Base-by-base conservation (phyloP, 371 early-diverging fungal genomes). In the Ordospora colligata region DNA sequence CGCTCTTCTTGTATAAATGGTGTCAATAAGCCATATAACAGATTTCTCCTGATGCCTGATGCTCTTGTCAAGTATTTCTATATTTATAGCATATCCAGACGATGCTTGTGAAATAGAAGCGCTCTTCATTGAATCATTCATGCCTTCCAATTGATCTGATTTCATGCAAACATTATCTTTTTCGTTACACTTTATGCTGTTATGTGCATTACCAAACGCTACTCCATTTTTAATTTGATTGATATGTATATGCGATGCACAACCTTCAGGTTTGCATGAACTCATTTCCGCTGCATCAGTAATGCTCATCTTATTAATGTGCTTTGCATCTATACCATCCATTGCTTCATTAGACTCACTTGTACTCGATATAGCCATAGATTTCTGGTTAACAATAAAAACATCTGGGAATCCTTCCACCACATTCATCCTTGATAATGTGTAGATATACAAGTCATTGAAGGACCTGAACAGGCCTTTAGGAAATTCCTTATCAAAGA, bases 401-500 rank as follows among this genome's bases (percentile, higher is more conserved):
- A 58, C 40, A 14, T 58, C 58, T n/a, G 58, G 58, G 11, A 58
- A 58, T 40, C 19, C 58, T 14, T 58, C 58, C 14, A 58, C 58
- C 11, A 58, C 58, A 0, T 40, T 40, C 58, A 58, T 58, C 17
- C 58, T 58, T 0, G 58, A 58, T 25, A 58, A 6, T 14, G 58
- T 58, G 3, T 58, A 40, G n/a, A 17, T 58, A 40, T 58, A 58
- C 19, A 58, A 12, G n/a, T 58, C 58, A 6, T 58, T 58, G 42
- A 70, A 70, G 9, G 49, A 42, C 22, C 53, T 53, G 27, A 32
- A 45, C 12, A 21, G 44, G 0, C 51, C 71, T 58, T 58, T 50
- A 32, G 51, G 50, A 68, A 49, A 51, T 27, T 68, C 68, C 19
- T 40, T 49, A n/a, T 50, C 68, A 68, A 68, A 68, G 40, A 68